These are phyloP conservation scores for Calonectria pteridis DNA, from an alignment of 2,329 filamentous ascomycete genomes.

Conservation along the genomic window DNA sequence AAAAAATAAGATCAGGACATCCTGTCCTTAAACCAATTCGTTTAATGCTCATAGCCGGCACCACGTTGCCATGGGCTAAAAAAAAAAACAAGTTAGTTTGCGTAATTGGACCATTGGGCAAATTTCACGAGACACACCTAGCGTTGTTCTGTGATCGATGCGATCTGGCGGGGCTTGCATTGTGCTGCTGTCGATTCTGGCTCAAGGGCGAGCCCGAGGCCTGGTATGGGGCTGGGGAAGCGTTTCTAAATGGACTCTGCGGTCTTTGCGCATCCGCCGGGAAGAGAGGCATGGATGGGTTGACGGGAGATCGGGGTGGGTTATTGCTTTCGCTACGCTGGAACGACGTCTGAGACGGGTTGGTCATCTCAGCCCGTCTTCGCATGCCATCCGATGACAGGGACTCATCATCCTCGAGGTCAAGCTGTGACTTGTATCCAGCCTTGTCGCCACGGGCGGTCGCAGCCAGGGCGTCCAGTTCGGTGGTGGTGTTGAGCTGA, in stretches of 20 bases:
- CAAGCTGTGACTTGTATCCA: slow-evolving; percentile 59
- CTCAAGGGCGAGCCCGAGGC: slow-evolving; percentile 46
- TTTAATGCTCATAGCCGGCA: slow-evolving; percentile 57
- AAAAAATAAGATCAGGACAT: slow-evolving; percentile 29
- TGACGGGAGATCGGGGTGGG: slow-evolving; percentile 54
- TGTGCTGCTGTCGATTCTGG: slow-evolving; percentile 49
- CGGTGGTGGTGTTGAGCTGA: slow-evolving; percentile 80
- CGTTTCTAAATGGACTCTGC: slow-evolving; percentile 51
- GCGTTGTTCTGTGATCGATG: slow-evolving; percentile 54
- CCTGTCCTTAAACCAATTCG: slow-evolving; percentile 30
- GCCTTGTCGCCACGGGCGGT: slow-evolving; percentile 88
- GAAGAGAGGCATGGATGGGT: slow-evolving; percentile 59
- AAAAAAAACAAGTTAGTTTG: slow-evolving; percentile 39
- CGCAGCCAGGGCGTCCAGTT: slow-evolving; percentile 89
- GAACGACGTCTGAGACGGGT: slow-evolving; percentile 50
- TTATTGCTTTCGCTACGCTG: slow-evolving; percentile 39
- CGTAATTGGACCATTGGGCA: not conserved
- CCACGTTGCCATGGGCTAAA: slow-evolving; percentile 60
- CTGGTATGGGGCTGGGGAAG: slow-evolving; percentile 52
- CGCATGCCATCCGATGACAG: slow-evolving; percentile 54
- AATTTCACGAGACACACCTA: slow-evolving; percentile 47
- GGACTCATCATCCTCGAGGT: slow-evolving; percentile 58
- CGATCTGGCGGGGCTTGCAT: slow-evolving; percentile 49
- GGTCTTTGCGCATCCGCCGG: slow-evolving; percentile 52
- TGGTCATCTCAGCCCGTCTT: slow-evolving; percentile 49